Base-by-base conservation (phyloP, 2,329 filamentous ascomycete genomes). In the Zasmidium cellare region DNA sequence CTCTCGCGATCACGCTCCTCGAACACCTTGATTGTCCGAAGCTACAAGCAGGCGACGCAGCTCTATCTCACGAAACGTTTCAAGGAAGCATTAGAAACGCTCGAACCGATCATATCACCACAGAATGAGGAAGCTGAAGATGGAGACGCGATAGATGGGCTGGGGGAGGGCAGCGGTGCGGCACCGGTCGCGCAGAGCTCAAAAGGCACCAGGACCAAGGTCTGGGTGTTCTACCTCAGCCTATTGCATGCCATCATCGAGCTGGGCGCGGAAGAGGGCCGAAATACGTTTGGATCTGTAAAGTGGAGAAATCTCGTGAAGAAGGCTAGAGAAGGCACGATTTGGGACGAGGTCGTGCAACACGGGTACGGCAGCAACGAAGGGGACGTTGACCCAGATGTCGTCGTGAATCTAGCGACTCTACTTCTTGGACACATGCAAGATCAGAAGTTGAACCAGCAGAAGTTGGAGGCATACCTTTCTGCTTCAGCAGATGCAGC, bases 181-280 rank as follows among this genome's bases (percentile, higher is more conserved):
- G 88, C 91, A 24, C 91, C 92, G 3, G 86, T 97, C 53, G 88
- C 90, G 54, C 85, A 83, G 62, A 91, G 91, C 53, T 92, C 90
- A 45, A 86, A 89, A 65, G 89, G 87, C 28, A 94, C 91, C 57
- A 83, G 92, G 64, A 89, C 96, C 74, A 99, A 97, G 76, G 89
- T 97, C 63, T 99, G 94, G 94, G 96, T 92, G 74, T 82, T 99
- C 69, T 99, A 97, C 73, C 83, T 97, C 64, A 96, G 92, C 18
- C 88, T 97, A 51, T 81, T 97, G 62, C 96, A 97, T 77, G 89
- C 91, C 41, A 89, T 97, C 63, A 81, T 96, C 35, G 93, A 97
- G 70, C 81, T 97, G 71, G 91, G 92, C 56, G 82, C 90, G 1
- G 91, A 96, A 65, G 92, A 97, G 74, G 94, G 93, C 51, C 96